Evolutionary conservation across 148 eudicot species (phyloP).

Genomic region (Persicaria maculosa): DNA sequence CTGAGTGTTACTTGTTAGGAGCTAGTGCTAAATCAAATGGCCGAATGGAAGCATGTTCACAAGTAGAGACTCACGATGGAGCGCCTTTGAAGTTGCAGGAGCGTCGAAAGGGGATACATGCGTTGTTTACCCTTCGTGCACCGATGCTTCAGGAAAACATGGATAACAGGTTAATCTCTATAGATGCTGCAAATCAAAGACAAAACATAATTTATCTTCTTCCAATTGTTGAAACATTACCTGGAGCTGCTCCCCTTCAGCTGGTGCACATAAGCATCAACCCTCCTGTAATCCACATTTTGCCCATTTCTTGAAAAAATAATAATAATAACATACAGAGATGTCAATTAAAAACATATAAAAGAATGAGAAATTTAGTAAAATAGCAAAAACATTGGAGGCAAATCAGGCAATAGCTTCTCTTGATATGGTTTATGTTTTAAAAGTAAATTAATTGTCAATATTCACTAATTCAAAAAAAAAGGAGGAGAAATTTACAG

Average conservation of each 20-base stretch:
- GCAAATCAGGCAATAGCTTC: too few species aligned
- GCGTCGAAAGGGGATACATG: constrained; percentile 12
- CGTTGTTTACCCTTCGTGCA: constrained; percentile 14
- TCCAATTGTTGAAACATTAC: constrained; percentile 15
- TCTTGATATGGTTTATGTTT: too few species aligned
- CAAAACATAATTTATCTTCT: background rate
- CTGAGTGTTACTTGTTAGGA: too few species aligned
- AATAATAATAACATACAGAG: background rate
- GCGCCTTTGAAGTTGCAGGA: constrained; percentile 3
- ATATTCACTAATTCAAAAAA: too few species aligned
- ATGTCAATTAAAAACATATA: background rate
- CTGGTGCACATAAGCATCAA: constrained; percentile 73
- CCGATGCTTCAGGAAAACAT: constrained; percentile 17
- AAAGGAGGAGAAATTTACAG: too few species aligned
- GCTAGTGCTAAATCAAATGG: too few species aligned
- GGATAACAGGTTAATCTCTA: background rate
- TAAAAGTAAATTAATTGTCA: too few species aligned
- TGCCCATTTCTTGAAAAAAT: constrained; percentile 35
- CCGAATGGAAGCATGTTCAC: too few species aligned
- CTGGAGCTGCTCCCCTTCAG: constrained; percentile 85
- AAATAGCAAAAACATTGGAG: constrained; percentile 2
- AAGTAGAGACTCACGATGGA: constrained; percentile 11
- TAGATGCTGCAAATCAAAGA: background rate
- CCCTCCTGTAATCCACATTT: constrained; percentile 50
- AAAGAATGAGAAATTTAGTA: background rate